Conservation (phyloP, 305 asterid species). For the Solanum hybrid region DNA sequence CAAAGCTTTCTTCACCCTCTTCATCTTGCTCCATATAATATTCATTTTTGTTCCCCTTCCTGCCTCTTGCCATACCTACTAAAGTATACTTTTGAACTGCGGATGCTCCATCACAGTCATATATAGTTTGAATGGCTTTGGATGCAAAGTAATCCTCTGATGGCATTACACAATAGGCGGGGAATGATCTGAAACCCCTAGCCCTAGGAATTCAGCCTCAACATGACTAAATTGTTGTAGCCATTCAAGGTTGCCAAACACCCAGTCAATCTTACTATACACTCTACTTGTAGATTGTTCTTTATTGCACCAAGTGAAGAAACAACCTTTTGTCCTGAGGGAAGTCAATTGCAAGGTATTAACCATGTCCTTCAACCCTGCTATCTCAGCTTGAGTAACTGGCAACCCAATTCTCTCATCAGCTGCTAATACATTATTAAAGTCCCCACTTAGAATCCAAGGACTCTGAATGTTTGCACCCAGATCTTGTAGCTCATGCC, state of each 20-base stretch:
- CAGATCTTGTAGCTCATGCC: too few species aligned
- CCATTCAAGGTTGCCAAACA: neutral
- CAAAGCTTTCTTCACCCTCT: neutral
- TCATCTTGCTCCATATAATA: neutral
- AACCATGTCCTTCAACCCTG: too few species aligned
- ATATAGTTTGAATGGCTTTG: neutral
- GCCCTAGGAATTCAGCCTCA: neutral
- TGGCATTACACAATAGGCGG: too few species aligned
- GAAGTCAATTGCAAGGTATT: too few species aligned
- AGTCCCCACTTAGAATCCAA: too few species aligned
- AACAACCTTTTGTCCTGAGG: too few species aligned
- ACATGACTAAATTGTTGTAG: neutral
- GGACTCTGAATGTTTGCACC: too few species aligned
- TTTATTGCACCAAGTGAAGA: too few species aligned
- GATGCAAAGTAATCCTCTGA: neutral
- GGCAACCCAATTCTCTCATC: too few species aligned
- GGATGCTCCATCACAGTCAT: neutral
- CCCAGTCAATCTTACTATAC: neutral
- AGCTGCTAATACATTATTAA: too few species aligned
- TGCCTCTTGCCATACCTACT: neutral
- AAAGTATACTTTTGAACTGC: neutral
- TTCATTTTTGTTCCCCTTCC: neutral
- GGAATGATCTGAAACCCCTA: neutral
- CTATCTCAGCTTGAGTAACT: too few species aligned
- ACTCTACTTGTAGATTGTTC: too few species aligned